These are phyloP conservation scores for Cordyceps cicadae DNA, from an alignment of 2,329 filamentous ascomycete genomes.

Conservation along the genomic window DNA sequence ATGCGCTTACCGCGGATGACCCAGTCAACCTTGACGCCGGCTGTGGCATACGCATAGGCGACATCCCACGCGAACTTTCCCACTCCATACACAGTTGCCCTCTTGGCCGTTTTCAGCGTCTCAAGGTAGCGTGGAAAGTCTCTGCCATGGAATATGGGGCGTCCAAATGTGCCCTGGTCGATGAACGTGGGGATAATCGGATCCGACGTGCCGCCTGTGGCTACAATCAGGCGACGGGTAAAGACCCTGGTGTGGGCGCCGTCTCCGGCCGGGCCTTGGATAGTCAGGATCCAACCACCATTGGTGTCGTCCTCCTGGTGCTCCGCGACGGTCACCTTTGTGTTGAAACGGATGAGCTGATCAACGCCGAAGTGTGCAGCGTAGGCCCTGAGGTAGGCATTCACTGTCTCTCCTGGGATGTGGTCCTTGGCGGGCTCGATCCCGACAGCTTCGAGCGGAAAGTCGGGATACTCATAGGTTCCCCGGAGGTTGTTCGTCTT, in stretches of 20 bases:
- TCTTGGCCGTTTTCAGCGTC: slow-evolving; percentile 33
- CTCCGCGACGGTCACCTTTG: slow-evolving; percentile 35
- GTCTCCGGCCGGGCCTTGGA: slow-evolving; percentile 15
- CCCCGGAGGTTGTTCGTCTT: slow-evolving; percentile 68
- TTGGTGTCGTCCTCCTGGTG: slow-evolving; percentile 22
- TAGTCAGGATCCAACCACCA: slow-evolving; percentile 36
- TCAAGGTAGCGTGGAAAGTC: slow-evolving; percentile 35
- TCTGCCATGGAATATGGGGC: slow-evolving; percentile 41
- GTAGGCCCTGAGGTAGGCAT: slow-evolving; percentile 40
- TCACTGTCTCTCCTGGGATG: slow-evolving; percentile 38
- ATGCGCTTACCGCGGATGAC: slow-evolving; percentile 43
- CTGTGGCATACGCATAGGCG: slow-evolving; percentile 51
- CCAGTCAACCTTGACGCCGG: slow-evolving; percentile 49
- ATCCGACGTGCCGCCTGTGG: slow-evolving; percentile 47
- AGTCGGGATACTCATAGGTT: slow-evolving; percentile 66
- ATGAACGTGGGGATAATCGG: slow-evolving; percentile 36
- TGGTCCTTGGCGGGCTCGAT: slow-evolving; percentile 35
- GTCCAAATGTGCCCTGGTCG: slow-evolving; percentile 37
- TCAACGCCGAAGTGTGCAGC: slow-evolving; percentile 34
- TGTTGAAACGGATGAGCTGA: slow-evolving; percentile 30
- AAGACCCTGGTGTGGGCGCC: slow-evolving; percentile 21
- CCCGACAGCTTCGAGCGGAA: slow-evolving; percentile 55
- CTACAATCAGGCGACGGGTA: slow-evolving; percentile 42
- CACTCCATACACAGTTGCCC: slow-evolving; percentile 50
- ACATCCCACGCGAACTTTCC: slow-evolving; percentile 59